phyloP scores from a whole-genome alignment of 1,284 basidiomycete genomes.

The Salmacisia buchloeana region DNA sequence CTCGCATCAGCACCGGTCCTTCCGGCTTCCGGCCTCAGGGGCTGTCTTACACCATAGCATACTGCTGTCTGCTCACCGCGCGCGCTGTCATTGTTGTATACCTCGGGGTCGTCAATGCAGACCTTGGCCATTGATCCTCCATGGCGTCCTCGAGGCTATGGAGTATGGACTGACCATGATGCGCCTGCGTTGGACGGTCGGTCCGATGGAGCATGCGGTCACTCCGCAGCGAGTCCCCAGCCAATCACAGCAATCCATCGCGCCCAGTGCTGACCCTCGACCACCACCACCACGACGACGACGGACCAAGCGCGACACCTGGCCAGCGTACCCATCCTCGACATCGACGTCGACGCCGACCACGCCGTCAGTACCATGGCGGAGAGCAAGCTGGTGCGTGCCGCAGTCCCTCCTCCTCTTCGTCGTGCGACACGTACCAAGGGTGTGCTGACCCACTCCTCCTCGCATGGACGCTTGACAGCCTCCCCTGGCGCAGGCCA shows the following conservation, averaged over 20 bases:
- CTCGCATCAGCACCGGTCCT: background rate
- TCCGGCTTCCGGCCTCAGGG: too few relatives aligned
- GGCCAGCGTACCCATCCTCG: too few relatives aligned
- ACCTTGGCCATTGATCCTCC: too few relatives aligned
- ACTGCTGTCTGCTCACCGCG: too few relatives aligned
- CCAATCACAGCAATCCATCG: too few relatives aligned
- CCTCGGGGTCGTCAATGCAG: too few relatives aligned
- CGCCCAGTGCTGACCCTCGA: background rate
- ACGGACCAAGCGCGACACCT: too few relatives aligned
- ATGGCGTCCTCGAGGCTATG: too few relatives aligned
- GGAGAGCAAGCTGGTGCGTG: slow-evolving; percentile 21
- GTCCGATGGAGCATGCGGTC: background rate
- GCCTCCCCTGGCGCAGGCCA: slow-evolving; percentile 54
- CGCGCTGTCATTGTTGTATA: too few relatives aligned
- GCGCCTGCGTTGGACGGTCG: too few relatives aligned
- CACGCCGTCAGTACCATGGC: slow-evolving; percentile 23
- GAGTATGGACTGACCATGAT: too few relatives aligned
- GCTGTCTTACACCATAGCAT: too few relatives aligned
- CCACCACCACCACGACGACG: background rate
- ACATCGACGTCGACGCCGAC: background rate
- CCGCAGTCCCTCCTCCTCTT: background rate
- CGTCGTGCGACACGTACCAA: background rate
- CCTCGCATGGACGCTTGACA: slow-evolving; percentile 15
- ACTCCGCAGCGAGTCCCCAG: background rate
- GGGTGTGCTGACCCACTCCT: background rate